A percentile compares a stretch with the other conserved stretches of the same genome.
Conservation (phyloP, 768 basidiomycete genomes). For the Sistotremastrum niveocremeum region DNA sequence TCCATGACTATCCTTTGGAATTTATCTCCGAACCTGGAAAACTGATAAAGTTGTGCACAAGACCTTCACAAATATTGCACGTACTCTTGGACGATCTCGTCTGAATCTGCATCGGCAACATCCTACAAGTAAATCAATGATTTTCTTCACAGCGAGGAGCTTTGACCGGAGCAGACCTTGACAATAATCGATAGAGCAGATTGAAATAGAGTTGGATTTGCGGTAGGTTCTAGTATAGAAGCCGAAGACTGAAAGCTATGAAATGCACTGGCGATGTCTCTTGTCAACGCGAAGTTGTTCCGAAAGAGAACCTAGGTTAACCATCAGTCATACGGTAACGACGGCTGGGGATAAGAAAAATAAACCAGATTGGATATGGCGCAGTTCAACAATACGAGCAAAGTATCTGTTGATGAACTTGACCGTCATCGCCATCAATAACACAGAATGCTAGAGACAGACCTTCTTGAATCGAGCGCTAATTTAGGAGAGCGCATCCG, state of each 20-base stretch:
- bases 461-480: constrained; percentile 43
- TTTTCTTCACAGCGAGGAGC: neutral
- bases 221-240: constrained; percentile 40
- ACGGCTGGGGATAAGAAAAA: no score
- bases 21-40: constrained; percentile 36
- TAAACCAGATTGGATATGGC: constrained; percentile 50
- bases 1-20: constrained; percentile 49
- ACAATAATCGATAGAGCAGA: constrained; percentile 50
- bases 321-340: no score
- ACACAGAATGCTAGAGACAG: no score
- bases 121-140: constrained; percentile 26
- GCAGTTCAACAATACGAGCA: constrained; percentile 51
- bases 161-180: constrained; percentile 25
- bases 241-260: constrained; percentile 50
- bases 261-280: constrained; percentile 47
- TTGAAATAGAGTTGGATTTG: constrained; percentile 45
- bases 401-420: constrained; percentile 19
- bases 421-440: no score
- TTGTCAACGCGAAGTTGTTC: constrained; percentile 49
- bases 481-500: constrained; percentile 47
- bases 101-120: constrained; percentile 47
- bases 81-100: constrained; percentile 45
- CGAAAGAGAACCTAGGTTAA: constrained; percentile 42
- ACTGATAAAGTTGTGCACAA: neutral
- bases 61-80: constrained; percentile 7